Conservation (phyloP, 345 rosid genomes). For the Trapa incisa region DNA sequence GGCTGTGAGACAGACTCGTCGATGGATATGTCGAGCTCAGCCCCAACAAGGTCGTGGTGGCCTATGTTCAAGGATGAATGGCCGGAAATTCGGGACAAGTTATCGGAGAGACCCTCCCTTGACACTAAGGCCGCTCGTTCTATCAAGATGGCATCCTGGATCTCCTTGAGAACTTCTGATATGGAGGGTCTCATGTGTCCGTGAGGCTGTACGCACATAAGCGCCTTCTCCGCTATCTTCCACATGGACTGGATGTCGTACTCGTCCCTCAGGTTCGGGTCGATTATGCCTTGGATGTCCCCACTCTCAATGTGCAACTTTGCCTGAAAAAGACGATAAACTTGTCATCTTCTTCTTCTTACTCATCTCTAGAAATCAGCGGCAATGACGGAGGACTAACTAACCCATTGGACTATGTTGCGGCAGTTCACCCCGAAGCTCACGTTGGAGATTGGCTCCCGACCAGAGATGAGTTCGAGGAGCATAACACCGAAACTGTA, state of each 20-base stretch:
- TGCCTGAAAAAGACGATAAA: constrained; percentile 29
- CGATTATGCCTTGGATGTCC: constrained; percentile 81
- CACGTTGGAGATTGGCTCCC: constrained; percentile 88
- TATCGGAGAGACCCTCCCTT: constrained; percentile 64
- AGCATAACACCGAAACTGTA: constrained; percentile 98
- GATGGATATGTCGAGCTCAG: constrained; percentile 39
- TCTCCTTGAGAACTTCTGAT: constrained; percentile 87
- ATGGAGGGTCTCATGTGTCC: constrained; percentile 90
- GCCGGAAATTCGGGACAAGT: constrained; percentile 51
- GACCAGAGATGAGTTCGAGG: constrained; percentile 89
- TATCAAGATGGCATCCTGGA: constrained; percentile 74
- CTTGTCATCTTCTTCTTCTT: neutral
- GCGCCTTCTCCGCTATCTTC: constrained; percentile 94
- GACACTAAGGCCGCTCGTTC: constrained; percentile 46
- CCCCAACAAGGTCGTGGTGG: constrained; percentile 34
- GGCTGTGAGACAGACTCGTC: constrained; percentile 59
- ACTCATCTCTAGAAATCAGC: neutral
- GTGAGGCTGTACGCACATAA: constrained; percentile 83
- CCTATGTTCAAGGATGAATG: constrained; percentile 59
- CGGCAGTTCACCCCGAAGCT: constrained; percentile 84
- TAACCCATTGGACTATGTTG: constrained; percentile 98
- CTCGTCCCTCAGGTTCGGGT: constrained; percentile 46
- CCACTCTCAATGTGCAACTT: constrained; percentile 92
- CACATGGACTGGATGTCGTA: constrained; percentile 94
- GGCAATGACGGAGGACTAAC: constrained; percentile 9